Evolutionary conservation across 2,329 filamentous ascomycete genomes (phyloP), one percentile per base, ranked within the genome.

Genomic region (Thyridium curvatum): DNA sequence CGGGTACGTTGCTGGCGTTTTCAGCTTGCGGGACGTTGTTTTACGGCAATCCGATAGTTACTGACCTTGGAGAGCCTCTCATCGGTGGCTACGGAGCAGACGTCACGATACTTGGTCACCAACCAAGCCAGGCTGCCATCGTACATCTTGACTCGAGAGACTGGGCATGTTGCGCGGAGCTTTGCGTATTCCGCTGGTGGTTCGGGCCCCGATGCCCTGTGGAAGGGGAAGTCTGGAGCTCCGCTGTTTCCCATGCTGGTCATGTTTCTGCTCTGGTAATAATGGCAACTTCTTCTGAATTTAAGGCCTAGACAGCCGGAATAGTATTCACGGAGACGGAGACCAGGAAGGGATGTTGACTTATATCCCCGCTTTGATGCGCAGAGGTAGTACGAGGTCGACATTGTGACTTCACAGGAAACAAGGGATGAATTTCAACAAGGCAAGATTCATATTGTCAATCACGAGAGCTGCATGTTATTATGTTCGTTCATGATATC

Each of bases 51-150:
- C 8, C 13, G 17, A 40, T 18, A 40, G 30, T 13, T 21, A 16
- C 18, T 17, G 46, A 61, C 65, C 58, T 71, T 72, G 21, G 68
- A 71, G 13, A 72, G 52, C n/a, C 66, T 56, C 26, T 63, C 40
- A 26, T 69, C 65, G 0, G 64, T 68, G 4, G 68, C 56, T 1
- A 71, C 64, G 17, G 49, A 52, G 40, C 61, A 64, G 10, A 72
- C 63, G 46, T 72, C 68, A 34, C 64, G 58, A 46, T 71, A 60
- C 49, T 71, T 72, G 12, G 66, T 63, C 5, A 68, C 60, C 1
- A 72, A 53, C 69, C 69, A 73, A 5, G 67, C 62, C 12, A 60
- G 45, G 35, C 57, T 65, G n/a, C 62, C 65, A 46, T 72, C 69
- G 41, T 59, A 72, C 9, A 72, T 59, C 45, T 62, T 60, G 12